Conservation (phyloP, 345 rosid species). For the Syzygium grande region DNA sequence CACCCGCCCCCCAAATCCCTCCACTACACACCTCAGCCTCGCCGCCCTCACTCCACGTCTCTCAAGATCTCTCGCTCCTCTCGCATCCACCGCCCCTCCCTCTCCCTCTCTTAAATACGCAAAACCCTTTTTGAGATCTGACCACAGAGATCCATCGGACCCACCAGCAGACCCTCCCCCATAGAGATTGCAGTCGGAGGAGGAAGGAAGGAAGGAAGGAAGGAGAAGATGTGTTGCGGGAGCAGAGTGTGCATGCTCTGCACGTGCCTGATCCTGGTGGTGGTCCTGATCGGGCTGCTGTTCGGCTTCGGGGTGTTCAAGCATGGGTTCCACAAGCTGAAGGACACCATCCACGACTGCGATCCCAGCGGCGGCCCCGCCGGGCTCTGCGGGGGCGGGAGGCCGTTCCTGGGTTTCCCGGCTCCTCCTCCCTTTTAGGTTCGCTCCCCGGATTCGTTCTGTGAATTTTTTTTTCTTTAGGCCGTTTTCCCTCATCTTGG, state of each 20-base stretch:
- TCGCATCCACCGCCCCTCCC: background rate
- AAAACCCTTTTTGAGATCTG: background rate
- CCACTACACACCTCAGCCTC: background rate
- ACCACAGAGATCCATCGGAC: background rate
- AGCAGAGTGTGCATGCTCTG: constrained; percentile 59
- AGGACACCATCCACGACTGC: constrained; percentile 43
- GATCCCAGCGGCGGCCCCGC: constrained; percentile 8
- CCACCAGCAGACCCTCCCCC: background rate
- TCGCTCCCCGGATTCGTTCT: background rate
- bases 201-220: background rate
- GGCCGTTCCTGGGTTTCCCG: constrained; percentile 45
- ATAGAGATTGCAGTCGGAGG: background rate
- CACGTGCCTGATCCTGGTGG: constrained; percentile 62
- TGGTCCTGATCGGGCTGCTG: constrained; percentile 51
- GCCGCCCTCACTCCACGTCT: background rate
- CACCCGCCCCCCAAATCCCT: background rate
- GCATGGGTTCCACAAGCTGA: constrained; percentile 70
- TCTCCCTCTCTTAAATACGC: background rate
- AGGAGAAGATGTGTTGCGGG: constrained; percentile 54
- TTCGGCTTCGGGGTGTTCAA: constrained; percentile 87
- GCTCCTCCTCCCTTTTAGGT: constrained; percentile 31
- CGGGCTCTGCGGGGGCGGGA: constrained; percentile 4
- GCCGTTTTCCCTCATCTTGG: background rate
- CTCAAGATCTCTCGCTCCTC: background rate
- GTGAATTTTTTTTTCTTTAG: background rate